These are phyloP conservation scores for Zymoseptoria tritici DNA, from an alignment of 2,329 filamentous ascomycete genomes.

Conservation along the genomic window DNA sequence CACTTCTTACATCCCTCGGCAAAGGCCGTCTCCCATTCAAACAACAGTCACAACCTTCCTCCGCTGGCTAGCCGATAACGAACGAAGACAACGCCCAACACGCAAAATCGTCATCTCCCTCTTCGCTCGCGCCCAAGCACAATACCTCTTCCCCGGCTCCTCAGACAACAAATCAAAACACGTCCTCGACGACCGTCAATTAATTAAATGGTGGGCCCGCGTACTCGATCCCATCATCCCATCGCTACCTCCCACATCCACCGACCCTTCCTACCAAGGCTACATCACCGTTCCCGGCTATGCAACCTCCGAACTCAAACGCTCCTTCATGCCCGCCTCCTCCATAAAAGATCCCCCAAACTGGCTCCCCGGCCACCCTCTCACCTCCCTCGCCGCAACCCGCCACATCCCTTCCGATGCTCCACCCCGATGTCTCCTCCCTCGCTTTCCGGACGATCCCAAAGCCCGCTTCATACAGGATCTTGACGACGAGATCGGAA, in stretches of 20 bases:
- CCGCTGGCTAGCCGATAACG: constrained; percentile 59
- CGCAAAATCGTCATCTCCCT: constrained; percentile 65
- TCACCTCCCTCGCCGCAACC: constrained; percentile 64
- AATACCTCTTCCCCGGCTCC: constrained; percentile 92
- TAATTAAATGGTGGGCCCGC: constrained; percentile 94
- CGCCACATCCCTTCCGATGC: constrained; percentile 45
- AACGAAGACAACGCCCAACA: constrained; percentile 41
- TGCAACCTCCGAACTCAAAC: constrained; percentile 66
- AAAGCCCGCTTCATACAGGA: constrained; percentile 86
- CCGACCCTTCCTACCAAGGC: constrained; percentile 44
- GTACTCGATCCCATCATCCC: constrained; percentile 70
- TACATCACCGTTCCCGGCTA: constrained; percentile 85
- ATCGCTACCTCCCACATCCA: not conserved
- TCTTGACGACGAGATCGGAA: constrained; percentile 64
- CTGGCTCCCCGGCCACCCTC: constrained; percentile 59
- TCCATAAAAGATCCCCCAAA: constrained; percentile 13
- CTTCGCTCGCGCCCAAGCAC: constrained; percentile 84
- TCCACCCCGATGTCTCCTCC: constrained; percentile 72
- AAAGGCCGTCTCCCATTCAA: constrained; percentile 65
- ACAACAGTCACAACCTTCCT: constrained; percentile 69
- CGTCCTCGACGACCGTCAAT: constrained; percentile 77
- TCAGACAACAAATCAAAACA: constrained; percentile 80
- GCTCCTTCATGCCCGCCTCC: constrained; percentile 62
- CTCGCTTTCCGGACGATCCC: constrained; percentile 88
- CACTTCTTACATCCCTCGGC: constrained; percentile 70